These are phyloP conservation scores for Poa annua DNA, from an alignment of 176 grass and related monocot species.

Conservation along the genomic window DNA sequence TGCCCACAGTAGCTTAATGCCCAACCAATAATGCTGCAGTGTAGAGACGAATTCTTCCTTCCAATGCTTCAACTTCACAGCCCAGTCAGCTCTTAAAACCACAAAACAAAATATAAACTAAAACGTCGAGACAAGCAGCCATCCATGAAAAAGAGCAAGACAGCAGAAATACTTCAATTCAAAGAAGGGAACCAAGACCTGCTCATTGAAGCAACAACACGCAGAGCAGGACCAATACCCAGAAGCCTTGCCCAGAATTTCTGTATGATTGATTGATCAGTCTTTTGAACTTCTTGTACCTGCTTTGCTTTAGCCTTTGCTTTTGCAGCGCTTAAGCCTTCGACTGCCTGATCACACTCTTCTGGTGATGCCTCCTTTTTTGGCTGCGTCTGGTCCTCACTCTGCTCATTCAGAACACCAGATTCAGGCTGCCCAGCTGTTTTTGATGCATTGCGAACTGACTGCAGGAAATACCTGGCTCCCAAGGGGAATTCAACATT, in stretches of 20 bases:
- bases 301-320: slow-evolving; percentile 83
- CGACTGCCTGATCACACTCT: slow-evolving; percentile 91
- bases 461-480: slow-evolving; percentile 62
- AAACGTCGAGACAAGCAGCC: slow-evolving; percentile 22
- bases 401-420: slow-evolving; percentile 33
- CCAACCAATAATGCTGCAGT: slow-evolving; percentile 93
- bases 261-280: slow-evolving; percentile 53
- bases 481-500: slow-evolving; percentile 56
- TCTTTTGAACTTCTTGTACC: slow-evolving; percentile 67
- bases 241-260: slow-evolving; percentile 76
- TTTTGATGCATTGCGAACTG: slow-evolving; percentile 44
- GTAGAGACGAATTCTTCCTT: slow-evolving; percentile 91
- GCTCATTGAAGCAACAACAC: slow-evolving; percentile 88
- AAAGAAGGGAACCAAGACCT: slow-evolving; percentile 54
- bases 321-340: slow-evolving; percentile 86
- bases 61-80: slow-evolving; percentile 82
- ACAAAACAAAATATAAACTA: slow-evolving; percentile 50
- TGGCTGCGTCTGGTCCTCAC: slow-evolving; percentile 59
- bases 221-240: slow-evolving; percentile 77
- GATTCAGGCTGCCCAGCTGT: slow-evolving; percentile 47
- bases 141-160: slow-evolving; percentile 35
- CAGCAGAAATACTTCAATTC: slow-evolving; percentile 24
- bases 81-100: slow-evolving; percentile 75
- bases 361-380: slow-evolving; percentile 82
- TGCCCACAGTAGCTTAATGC: slow-evolving; percentile 70